Evolutionary conservation across 768 basidiomycete genomes (phyloP).

Genomic region (Leccinum ochraceum): DNA sequence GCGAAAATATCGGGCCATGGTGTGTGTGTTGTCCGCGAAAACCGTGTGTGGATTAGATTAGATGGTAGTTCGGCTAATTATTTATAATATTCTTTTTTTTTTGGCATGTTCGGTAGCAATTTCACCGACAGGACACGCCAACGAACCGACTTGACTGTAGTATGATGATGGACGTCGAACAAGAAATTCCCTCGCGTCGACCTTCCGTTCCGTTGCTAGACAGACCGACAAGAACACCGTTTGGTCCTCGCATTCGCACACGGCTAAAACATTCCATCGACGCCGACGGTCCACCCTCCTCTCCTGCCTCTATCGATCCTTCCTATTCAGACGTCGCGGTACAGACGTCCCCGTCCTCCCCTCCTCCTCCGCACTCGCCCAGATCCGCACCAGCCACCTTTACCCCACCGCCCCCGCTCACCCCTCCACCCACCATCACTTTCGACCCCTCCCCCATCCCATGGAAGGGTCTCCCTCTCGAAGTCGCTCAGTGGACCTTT

Average conservation of each 20-base stretch:
- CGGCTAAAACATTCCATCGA: slow-evolving; percentile 18
- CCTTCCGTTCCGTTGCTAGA: slow-evolving; percentile 19
- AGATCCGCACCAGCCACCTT: slow-evolving; percentile 24
- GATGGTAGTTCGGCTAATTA: neutral
- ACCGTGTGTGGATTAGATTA: slow-evolving; percentile 27
- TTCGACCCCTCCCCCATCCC: slow-evolving; percentile 60
- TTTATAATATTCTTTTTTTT: neutral
- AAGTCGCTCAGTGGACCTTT: slow-evolving; percentile 66
- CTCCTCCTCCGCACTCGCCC: no score
- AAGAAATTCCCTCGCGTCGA: slow-evolving; percentile 2
- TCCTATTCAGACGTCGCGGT: neutral
- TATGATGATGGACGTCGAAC: neutral
- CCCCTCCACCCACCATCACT: slow-evolving; percentile 47
- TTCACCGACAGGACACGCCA: no score
- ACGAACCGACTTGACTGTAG: no score
- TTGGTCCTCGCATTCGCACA: slow-evolving; percentile 24
- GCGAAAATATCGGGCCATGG: slow-evolving; percentile 26
- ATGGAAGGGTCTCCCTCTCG: slow-evolving; percentile 56
- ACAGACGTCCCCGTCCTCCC: slow-evolving; percentile 36
- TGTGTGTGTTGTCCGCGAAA: slow-evolving; percentile 20
- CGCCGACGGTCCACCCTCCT: neutral
- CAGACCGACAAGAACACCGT: slow-evolving; percentile 25
- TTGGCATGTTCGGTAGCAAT: no score
- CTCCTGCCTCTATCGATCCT: neutral
- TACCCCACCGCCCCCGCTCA: slow-evolving; percentile 35